These are phyloP conservation scores for Letharia lupina DNA, from an alignment of 495 filamentous ascomycete species.

Conservation along the genomic window DNA sequence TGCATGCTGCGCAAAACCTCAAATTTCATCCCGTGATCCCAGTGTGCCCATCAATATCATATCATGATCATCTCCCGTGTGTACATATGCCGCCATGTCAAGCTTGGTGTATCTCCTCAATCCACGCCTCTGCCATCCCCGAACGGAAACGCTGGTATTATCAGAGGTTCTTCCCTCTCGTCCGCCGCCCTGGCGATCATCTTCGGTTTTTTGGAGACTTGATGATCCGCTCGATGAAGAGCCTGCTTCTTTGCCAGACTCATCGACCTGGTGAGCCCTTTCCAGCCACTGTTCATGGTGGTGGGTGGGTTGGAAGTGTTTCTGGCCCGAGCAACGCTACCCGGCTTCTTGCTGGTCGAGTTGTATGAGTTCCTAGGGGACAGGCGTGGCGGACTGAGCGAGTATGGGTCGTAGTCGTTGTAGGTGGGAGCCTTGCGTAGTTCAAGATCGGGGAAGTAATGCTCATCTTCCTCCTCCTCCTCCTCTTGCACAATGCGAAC, in stretches of 20 bases:
- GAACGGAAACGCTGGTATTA: slow-evolving; percentile 21
- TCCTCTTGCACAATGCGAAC: slow-evolving; percentile 7
- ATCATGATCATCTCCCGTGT: neutral
- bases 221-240: slow-evolving; percentile 11
- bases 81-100: neutral
- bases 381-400: slow-evolving; percentile 20
- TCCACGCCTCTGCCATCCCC: neutral
- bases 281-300: slow-evolving; percentile 15
- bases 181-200: slow-evolving; percentile 25
- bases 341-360: slow-evolving; percentile 13
- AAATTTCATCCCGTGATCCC: neutral
- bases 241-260: slow-evolving; percentile 20
- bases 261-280: slow-evolving; percentile 15
- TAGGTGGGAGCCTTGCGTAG: slow-evolving; percentile 18
- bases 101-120: neutral
- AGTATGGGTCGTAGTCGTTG: slow-evolving; percentile 26
- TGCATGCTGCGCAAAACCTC: neutral
- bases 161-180: slow-evolving; percentile 18
- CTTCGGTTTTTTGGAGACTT: slow-evolving; percentile 23
- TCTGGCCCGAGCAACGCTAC: slow-evolving; percentile 22
- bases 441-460: slow-evolving; percentile 20
- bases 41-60: neutral
- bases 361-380: slow-evolving; percentile 21
- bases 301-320: slow-evolving; percentile 13
- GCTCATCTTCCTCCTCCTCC: slow-evolving; percentile 18